Conservation (phyloP, 176 grass and related monocot species). For the Musa beccarii region DNA sequence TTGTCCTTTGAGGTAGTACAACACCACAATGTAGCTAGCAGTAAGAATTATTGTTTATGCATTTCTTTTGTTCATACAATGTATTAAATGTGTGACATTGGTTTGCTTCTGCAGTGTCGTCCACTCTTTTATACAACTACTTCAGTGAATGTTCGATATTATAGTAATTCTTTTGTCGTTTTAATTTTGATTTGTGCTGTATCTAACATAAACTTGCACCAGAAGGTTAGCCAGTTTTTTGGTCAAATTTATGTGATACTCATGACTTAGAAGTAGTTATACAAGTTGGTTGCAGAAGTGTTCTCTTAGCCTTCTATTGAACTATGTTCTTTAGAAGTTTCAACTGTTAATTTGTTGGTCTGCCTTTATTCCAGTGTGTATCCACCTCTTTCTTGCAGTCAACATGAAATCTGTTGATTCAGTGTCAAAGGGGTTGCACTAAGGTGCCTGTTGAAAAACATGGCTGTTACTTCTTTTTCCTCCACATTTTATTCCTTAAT, state of each 20-base stretch:
- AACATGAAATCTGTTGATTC: conserved; percentile 3
- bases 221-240: no score
- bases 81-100: not conserved
- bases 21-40: no score
- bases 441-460: not conserved
- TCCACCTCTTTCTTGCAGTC: not conserved
- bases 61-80: not conserved
- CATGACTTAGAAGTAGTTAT: not conserved
- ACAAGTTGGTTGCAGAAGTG: not conserved
- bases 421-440: not conserved
- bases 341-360: not conserved
- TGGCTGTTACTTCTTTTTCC: no score
- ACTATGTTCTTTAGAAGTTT: not conserved
- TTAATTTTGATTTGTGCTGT: not conserved
- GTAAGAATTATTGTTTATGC: no score
- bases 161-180: not conserved
- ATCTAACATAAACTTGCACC: not conserved
- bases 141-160: not conserved
- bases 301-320: not conserved
- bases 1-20: not conserved
- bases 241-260: not conserved
- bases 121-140: not conserved
- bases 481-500: no score
- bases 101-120: not conserved
- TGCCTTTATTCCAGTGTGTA: not conserved